These are phyloP conservation scores for Lactarius evosmus DNA, from an alignment of 768 basidiomycete species.

Conservation along the genomic window DNA sequence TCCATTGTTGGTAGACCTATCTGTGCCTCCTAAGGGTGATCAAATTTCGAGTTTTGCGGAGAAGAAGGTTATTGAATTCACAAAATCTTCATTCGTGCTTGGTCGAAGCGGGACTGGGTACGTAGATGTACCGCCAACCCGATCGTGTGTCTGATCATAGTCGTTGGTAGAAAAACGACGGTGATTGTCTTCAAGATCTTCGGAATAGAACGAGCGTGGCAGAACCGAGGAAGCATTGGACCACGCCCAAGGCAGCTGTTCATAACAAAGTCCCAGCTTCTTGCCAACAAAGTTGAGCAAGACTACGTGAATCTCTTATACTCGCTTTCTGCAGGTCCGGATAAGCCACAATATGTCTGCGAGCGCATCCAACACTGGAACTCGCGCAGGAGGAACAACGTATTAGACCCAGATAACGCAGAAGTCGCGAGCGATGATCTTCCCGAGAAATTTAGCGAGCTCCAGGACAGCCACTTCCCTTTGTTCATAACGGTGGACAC, in stretches of 20 bases:
- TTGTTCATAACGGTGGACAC: conserved; percentile 65
- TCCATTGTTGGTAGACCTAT: not conserved
- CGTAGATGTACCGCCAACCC: conserved; percentile 14
- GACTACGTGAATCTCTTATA: conserved; percentile 54
- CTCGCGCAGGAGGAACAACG: conserved; percentile 27
- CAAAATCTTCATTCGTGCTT: conserved; percentile 23
- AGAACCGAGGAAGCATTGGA: conserved; percentile 36
- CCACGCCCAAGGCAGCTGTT: conserved; percentile 64
- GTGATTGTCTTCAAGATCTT: conserved; percentile 78
- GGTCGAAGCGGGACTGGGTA: conserved; percentile 73
- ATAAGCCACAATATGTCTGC: conserved; percentile 41
- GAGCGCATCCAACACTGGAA: conserved; percentile 28
- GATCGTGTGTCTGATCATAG: not conserved
- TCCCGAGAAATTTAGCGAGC: conserved; percentile 51
- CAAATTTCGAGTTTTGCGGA: conserved; percentile 17
- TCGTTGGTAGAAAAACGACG: conserved; percentile 58
- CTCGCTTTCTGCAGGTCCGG: conserved; percentile 40
- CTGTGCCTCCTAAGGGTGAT: not conserved
- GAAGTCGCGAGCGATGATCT: conserved; percentile 42
- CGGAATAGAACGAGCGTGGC: conserved; percentile 56
- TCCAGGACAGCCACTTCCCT: conserved; percentile 62
- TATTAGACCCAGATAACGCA: conserved; percentile 46
- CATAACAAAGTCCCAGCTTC: conserved; percentile 63
- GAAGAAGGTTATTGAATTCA: conserved; percentile 21
- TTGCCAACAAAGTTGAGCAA: conserved; percentile 68